A percentile compares a stretch with the other conserved stretches of the same genome.
phyloP scores from a whole-genome alignment of 2,329 filamentous ascomycete genomes.

The Pseudonectria buxi region DNA sequence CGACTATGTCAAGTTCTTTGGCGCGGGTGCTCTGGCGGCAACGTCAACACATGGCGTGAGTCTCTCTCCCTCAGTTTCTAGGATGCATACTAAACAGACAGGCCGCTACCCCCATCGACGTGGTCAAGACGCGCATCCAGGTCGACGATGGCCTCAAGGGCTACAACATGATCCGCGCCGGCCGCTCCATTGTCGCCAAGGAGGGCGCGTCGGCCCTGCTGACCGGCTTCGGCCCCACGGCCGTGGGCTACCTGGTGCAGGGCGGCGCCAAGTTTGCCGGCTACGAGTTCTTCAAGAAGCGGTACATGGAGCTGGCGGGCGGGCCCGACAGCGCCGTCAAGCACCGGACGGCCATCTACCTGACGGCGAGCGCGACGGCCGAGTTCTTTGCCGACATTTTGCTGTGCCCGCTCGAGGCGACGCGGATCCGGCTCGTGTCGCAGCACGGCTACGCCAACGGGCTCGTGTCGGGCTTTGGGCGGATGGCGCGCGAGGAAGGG shows the following conservation, averaged over 20 bases:
- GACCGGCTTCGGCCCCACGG: conserved; percentile 79
- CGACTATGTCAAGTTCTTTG: conserved; percentile 49
- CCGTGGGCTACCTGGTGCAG: conserved; percentile 83
- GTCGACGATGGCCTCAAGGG: conserved; percentile 83
- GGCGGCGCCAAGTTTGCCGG: conserved; percentile 87
- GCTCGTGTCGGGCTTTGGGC: conserved; percentile 63
- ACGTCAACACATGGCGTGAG: conserved; percentile 45
- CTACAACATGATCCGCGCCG: conserved; percentile 72
- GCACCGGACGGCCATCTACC: conserved; percentile 57
- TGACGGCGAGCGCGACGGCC: conserved; percentile 61
- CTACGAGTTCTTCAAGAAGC: conserved; percentile 93
- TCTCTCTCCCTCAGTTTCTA: conserved; percentile 1
- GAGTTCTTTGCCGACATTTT: conserved; percentile 72
- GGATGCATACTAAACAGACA: conserved; percentile 15
- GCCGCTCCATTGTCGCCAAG: conserved; percentile 67
- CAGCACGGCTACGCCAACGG: conserved; percentile 71
- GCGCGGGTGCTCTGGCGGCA: conserved; percentile 45
- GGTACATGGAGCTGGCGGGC: conserved; percentile 64
- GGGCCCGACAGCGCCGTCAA: conserved; percentile 38
- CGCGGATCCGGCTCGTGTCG: conserved; percentile 69
- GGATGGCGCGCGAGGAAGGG: conserved; percentile 71
- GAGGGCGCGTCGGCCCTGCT: conserved; percentile 75
- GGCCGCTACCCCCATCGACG: conserved; percentile 52
- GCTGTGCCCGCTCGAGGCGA: conserved; percentile 87
- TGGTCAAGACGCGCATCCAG: conserved; percentile 88